Evolutionary conservation across 2,329 filamentous ascomycete species (phyloP).

Genomic region (Apiospora hydei): DNA sequence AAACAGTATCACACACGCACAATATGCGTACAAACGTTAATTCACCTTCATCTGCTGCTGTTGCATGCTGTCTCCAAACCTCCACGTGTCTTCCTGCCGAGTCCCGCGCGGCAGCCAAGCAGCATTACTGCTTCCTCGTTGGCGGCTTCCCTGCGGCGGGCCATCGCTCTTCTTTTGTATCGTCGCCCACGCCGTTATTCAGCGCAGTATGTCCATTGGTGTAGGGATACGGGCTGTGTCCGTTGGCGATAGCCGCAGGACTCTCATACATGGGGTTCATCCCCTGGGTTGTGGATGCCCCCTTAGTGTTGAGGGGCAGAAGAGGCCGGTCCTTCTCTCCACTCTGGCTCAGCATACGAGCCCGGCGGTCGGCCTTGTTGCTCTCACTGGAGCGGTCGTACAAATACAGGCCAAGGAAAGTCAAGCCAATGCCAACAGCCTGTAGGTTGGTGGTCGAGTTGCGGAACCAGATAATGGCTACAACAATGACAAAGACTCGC

Average conservation of each 20-base stretch:
- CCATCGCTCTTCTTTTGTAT: constrained; percentile 68
- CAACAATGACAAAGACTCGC: constrained; percentile 93
- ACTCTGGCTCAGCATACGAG: constrained; percentile 67
- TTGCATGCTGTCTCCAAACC: constrained; percentile 49
- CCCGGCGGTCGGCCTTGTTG: constrained; percentile 85
- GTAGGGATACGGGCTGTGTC: constrained; percentile 48
- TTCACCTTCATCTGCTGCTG: constrained; percentile 25
- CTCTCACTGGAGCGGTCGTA: constrained; percentile 93
- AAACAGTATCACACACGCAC: constrained; percentile 9
- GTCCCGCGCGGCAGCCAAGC: constrained; percentile 80
- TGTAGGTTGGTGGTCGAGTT: constrained; percentile 86
- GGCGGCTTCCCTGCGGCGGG: constrained; percentile 45
- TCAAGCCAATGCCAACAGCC: constrained; percentile 83
- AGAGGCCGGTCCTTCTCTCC: constrained; percentile 58
- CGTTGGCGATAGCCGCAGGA: constrained; percentile 40
- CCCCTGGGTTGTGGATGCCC: constrained; percentile 32
- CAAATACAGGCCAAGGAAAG: constrained; percentile 90
- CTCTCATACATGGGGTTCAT: constrained; percentile 47
- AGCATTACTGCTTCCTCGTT: constrained; percentile 55
- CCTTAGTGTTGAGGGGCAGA: constrained; percentile 68
- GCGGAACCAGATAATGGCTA: constrained; percentile 96
- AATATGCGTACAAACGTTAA: constrained; percentile 12
- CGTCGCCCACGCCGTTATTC: constrained; percentile 46
- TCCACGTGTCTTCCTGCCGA: constrained; percentile 87
- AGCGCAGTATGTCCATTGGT: constrained; percentile 54